phyloP scores from a whole-genome alignment of 2,329 filamentous ascomycete species.

The Exophiala xenobiotica region DNA sequence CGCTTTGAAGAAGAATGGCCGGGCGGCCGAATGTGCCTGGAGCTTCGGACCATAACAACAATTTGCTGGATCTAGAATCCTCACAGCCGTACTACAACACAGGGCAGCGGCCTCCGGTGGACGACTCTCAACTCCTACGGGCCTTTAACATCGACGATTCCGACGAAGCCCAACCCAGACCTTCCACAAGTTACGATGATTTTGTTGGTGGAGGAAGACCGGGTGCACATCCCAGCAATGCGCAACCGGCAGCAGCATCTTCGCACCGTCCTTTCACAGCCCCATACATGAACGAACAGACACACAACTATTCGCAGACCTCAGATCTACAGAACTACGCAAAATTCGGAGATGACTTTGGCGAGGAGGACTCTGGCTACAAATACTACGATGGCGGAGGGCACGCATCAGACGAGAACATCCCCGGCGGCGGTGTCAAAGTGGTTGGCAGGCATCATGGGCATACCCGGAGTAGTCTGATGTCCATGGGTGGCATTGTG shows the following conservation, averaged over 20 bases:
- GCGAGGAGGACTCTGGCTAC: conserved; percentile 68
- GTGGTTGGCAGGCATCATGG: conserved; percentile 25
- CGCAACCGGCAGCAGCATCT: conserved; percentile 37
- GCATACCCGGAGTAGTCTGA: conserved; percentile 80
- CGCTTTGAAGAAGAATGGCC: conserved; percentile 26
- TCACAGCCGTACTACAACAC: conserved; percentile 60
- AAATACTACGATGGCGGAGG: conserved; percentile 73
- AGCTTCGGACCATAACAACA: conserved; percentile 36
- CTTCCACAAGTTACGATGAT: conserved; percentile 90
- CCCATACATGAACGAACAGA: conserved; percentile 36
- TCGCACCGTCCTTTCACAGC: conserved; percentile 36
- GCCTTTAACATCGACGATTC: conserved; percentile 69
- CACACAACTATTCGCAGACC: conserved; percentile 66
- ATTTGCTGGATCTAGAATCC: conserved; percentile 44
- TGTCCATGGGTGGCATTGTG: conserved; percentile 80
- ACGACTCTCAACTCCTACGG: conserved; percentile 76
- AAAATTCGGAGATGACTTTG: conserved; percentile 84
- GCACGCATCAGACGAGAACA: conserved; percentile 56
- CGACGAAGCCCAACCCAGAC: conserved; percentile 65
- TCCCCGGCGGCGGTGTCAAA: conserved; percentile 40
- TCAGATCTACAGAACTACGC: conserved; percentile 86
- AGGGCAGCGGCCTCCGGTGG: conserved; percentile 74
- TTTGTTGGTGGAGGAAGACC: conserved; percentile 67
- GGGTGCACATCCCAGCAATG: conserved; percentile 25
- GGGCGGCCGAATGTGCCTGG: conserved; percentile 26